These are phyloP conservation scores for Termitomyces bulborhizus DNA, from an alignment of 768 basidiomycete species.

Conservation along the genomic window DNA sequence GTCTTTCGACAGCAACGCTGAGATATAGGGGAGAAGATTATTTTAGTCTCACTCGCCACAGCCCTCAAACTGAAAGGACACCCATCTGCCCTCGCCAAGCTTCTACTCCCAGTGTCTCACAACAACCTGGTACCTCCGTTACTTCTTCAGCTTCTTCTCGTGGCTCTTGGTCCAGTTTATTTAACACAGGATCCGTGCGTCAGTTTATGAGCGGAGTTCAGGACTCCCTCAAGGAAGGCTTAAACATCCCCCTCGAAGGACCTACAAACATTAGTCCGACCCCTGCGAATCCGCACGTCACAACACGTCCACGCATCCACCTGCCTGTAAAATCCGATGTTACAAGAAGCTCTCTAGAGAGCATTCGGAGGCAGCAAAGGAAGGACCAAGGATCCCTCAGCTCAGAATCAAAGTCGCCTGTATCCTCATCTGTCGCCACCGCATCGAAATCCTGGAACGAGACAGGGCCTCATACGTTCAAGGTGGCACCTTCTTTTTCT, in stretches of 20 bases:
- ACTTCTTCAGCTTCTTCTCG: slow-evolving; percentile 58
- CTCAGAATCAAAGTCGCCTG: slow-evolving; percentile 11
- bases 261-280: slow-evolving; percentile 29
- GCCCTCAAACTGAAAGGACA: slow-evolving; percentile 26
- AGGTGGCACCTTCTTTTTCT: slow-evolving; percentile 33
- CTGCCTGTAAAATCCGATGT: background rate
- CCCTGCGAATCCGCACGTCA: slow-evolving; percentile 5
- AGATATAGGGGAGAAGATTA: slow-evolving; percentile 41
- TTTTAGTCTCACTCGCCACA: slow-evolving; percentile 43
- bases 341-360: background rate
- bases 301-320: slow-evolving; percentile 1
- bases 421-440: slow-evolving; percentile 13
- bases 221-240: slow-evolving; percentile 40
- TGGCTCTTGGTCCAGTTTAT: slow-evolving; percentile 78
- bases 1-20: slow-evolving; percentile 1
- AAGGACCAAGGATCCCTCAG: slow-evolving; percentile 21
- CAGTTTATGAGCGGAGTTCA: slow-evolving; percentile 64
- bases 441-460: slow-evolving; percentile 59
- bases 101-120: slow-evolving; percentile 33
- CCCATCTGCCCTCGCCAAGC: slow-evolving; percentile 46
- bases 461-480: slow-evolving; percentile 20
- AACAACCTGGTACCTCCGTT: slow-evolving; percentile 30
- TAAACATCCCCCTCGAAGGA: slow-evolving; percentile 38
- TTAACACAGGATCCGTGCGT: slow-evolving; percentile 59
- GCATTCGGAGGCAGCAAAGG: slow-evolving; percentile 17